These are phyloP conservation scores for Arthonia radiata DNA, from an alignment of 495 filamentous ascomycete species.

Conservation along the genomic window DNA sequence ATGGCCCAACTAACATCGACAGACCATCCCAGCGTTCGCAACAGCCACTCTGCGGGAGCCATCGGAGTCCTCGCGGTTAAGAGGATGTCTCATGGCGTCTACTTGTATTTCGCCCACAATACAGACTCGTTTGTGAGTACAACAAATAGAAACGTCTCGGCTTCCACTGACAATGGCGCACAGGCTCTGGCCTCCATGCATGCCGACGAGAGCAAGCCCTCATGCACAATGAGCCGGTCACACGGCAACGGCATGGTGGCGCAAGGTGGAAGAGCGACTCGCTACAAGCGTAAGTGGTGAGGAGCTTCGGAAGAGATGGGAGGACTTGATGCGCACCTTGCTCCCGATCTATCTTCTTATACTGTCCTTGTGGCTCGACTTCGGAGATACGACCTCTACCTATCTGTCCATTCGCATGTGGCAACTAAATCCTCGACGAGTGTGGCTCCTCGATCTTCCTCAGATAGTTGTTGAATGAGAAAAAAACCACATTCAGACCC, in stretches of 20 bases:
- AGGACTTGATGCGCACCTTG: too few relatives aligned
- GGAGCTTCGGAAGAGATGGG: too few relatives aligned
- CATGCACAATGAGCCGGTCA: constrained; percentile 62
- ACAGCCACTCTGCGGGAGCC: constrained; percentile 45
- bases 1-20: constrained; percentile 9
- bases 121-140: constrained; percentile 57
- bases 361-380: too few relatives aligned
- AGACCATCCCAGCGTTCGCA: constrained; percentile 49
- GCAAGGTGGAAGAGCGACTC: constrained; percentile 15
- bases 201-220: constrained; percentile 39
- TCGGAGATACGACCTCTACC: too few relatives aligned
- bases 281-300: constrained; percentile 7
- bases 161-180: not conserved
- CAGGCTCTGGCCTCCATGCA: constrained; percentile 69
- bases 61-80: constrained; percentile 72
- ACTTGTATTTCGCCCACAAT: constrained; percentile 74
- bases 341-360: too few relatives aligned
- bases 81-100: constrained; percentile 41
- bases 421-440: too few relatives aligned
- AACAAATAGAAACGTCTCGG: constrained; percentile 8
- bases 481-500: too few relatives aligned
- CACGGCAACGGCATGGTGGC: constrained; percentile 15
- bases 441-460: too few relatives aligned
- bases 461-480: too few relatives aligned
- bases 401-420: too few relatives aligned